These are phyloP conservation scores for Cladophialophora psammophila DNA, from an alignment of 2,329 filamentous ascomycete genomes.

Conservation along the genomic window DNA sequence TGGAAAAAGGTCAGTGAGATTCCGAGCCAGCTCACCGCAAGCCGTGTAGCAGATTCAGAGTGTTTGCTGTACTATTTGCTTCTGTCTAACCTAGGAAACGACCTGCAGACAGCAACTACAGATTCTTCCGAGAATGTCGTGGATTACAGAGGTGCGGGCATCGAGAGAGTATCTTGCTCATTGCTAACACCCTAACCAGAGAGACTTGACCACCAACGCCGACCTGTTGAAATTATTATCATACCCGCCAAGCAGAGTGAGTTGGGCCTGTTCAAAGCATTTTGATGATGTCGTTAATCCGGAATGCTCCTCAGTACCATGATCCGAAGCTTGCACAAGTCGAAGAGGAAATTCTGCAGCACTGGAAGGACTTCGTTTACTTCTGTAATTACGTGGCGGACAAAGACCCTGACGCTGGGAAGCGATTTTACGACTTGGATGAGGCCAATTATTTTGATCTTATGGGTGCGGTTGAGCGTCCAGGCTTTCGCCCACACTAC, in stretches of 20 bases:
- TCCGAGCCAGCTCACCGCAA: too few species aligned
- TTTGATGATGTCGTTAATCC: conserved; percentile 5
- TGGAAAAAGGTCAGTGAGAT: too few species aligned
- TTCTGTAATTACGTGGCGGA: conserved; percentile 7
- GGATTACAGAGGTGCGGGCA: conserved; percentile 4
- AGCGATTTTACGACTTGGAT: conserved; percentile 7
- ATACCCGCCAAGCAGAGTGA: conserved; percentile 9
- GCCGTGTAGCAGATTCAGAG: too few species aligned
- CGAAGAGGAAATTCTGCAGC: conserved; percentile 12
- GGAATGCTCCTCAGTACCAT: background rate
- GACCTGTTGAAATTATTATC: background rate
- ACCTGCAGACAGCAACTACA: too few species aligned
- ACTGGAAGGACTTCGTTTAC: conserved; percentile 7
- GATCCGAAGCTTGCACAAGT: conserved; percentile 6
- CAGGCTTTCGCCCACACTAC: conserved; percentile 7
- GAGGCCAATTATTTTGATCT: conserved; percentile 16
- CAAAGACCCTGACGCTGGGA: conserved; percentile 13
- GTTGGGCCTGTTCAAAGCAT: conserved; percentile 2
- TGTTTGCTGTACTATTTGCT: too few species aligned
- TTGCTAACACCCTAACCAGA: background rate
- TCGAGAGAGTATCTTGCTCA: background rate
- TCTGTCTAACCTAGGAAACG: too few species aligned
- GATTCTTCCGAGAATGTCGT: background rate
- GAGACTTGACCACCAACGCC: background rate
- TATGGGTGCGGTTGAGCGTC: background rate